Percentiles rank a stretch among this genome's conserved stretches.
Evolutionary conservation across 148 eudicot species (phyloP).

Genomic region (Dysphania ambrosioides): DNA sequence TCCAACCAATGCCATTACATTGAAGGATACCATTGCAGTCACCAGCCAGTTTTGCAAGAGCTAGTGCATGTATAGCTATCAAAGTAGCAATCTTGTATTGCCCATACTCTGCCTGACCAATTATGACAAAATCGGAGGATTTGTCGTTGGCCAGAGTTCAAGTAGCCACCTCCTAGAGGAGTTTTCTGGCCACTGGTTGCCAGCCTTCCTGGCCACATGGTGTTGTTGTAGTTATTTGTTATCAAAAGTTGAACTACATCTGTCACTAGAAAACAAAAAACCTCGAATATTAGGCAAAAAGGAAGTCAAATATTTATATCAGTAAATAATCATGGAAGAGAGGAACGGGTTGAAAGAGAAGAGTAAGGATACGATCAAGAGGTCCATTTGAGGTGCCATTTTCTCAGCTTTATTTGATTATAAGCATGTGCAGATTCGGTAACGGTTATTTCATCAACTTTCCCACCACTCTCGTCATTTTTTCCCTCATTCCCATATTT

Average conservation of each 20-base stretch:
- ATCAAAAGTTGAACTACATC: conserved; percentile 53
- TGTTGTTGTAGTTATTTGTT: conserved; percentile 57
- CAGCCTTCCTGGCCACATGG: conserved; percentile 69
- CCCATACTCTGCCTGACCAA: conserved; percentile 84
- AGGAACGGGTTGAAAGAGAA: conserved; percentile 24
- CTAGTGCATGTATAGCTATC: conserved; percentile 26
- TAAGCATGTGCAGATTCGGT: background rate
- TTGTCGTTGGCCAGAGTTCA: conserved; percentile 34
- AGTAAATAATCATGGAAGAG: background rate
- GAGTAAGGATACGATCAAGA: conserved; percentile 15
- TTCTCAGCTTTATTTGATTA: background rate
- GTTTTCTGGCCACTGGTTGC: conserved; percentile 46
- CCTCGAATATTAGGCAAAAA: background rate
- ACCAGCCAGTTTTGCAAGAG: conserved; percentile 55
- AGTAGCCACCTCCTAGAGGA: conserved; percentile 49
- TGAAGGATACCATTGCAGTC: conserved; percentile 54
- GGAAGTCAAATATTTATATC: background rate
- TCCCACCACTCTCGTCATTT: background rate
- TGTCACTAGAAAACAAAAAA: conserved; percentile 19
- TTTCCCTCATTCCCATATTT: background rate
- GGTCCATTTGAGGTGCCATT: conserved; percentile 29
- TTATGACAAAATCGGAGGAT: conserved; percentile 33
- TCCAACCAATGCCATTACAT: conserved; percentile 49
- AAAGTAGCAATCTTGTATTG: conserved; percentile 56
- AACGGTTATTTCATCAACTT: conserved; percentile 21